These are phyloP conservation scores for Colletotrichum musae DNA, from an alignment of 2,329 filamentous ascomycete genomes.

Conservation along the genomic window DNA sequence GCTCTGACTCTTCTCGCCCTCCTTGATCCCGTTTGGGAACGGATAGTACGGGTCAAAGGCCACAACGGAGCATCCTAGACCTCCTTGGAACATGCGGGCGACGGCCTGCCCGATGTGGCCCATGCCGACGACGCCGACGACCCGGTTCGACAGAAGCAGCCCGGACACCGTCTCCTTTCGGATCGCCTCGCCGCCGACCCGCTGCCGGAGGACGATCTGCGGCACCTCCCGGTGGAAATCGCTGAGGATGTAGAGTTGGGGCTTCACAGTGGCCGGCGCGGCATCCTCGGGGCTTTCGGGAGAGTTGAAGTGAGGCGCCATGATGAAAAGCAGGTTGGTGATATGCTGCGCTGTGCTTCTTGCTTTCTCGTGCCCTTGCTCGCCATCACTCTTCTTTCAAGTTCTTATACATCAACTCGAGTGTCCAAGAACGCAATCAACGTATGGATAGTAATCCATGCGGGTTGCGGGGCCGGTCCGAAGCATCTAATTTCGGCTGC, in stretches of 20 bases:
- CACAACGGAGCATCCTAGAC: slow-evolving; percentile 48
- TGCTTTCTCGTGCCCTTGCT: not conserved
- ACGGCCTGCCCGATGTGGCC: slow-evolving; percentile 52
- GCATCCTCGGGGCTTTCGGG: not conserved
- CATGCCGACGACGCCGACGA: slow-evolving; percentile 54
- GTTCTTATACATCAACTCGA: not conserved
- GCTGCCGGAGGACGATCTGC: slow-evolving; percentile 47
- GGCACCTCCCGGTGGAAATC: slow-evolving; percentile 50
- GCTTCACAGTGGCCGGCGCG: slow-evolving; percentile 39
- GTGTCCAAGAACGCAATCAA: not conserved
- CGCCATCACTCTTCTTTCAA: not conserved
- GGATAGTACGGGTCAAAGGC: slow-evolving; percentile 53
- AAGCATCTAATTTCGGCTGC: not conserved
- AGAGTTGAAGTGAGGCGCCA: not conserved
- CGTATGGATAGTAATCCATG: not conserved
- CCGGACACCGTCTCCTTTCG: slow-evolving; percentile 47
- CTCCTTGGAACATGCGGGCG: slow-evolving; percentile 52
- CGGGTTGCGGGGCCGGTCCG: not conserved
- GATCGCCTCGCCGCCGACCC: slow-evolving; percentile 44
- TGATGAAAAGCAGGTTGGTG: not conserved
- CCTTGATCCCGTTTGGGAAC: no score
- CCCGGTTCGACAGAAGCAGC: slow-evolving; percentile 50
- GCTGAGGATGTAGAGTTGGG: slow-evolving; percentile 54
- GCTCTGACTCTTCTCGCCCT: no score
- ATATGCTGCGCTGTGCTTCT: not conserved